These are phyloP conservation scores for Xylaria telfairii DNA, from an alignment of 495 filamentous ascomycete species.

Conservation along the genomic window DNA sequence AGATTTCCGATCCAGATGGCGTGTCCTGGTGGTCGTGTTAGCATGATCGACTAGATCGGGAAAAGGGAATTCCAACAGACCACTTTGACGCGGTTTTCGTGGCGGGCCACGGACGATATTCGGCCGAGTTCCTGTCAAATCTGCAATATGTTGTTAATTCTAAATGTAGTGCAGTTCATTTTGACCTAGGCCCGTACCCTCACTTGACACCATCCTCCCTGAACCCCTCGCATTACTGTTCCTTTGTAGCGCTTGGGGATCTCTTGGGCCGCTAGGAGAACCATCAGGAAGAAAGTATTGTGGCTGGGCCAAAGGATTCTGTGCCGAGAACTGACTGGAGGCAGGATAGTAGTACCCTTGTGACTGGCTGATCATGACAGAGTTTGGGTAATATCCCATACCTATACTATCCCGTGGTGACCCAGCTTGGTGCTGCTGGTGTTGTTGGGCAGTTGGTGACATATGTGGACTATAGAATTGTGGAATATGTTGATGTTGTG, in stretches of 20 bases:
- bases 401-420: slow-evolving; percentile 40
- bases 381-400: slow-evolving; percentile 46
- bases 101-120: slow-evolving; percentile 82
- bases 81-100: slow-evolving; percentile 83
- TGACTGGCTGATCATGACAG: slow-evolving; percentile 46
- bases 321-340: slow-evolving; percentile 39
- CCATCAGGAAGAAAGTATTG: slow-evolving; percentile 40
- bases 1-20: slow-evolving; percentile 98
- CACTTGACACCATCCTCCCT: slow-evolving; percentile 8
- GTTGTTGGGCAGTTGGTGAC: slow-evolving; percentile 32
- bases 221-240: slow-evolving; percentile 20
- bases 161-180: slow-evolving; percentile 1
- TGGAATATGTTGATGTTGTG: slow-evolving; percentile 48
- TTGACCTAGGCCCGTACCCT: slow-evolving; percentile 11
- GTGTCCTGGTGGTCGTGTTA: slow-evolving; percentile 62
- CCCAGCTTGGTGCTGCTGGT: slow-evolving; percentile 40
- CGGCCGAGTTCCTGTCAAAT: slow-evolving; percentile 39
- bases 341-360: slow-evolving; percentile 50
- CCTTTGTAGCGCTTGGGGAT: slow-evolving; percentile 27
- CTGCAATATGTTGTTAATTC: slow-evolving; percentile 35
- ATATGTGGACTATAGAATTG: slow-evolving; percentile 47
- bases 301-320: slow-evolving; percentile 35
- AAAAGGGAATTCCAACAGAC: slow-evolving; percentile 37
- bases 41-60: background rate
- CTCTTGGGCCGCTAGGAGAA: slow-evolving; percentile 25